These are phyloP conservation scores for Citrullus amarus DNA, from an alignment of 306 rosid species.

Conservation along the genomic window DNA sequence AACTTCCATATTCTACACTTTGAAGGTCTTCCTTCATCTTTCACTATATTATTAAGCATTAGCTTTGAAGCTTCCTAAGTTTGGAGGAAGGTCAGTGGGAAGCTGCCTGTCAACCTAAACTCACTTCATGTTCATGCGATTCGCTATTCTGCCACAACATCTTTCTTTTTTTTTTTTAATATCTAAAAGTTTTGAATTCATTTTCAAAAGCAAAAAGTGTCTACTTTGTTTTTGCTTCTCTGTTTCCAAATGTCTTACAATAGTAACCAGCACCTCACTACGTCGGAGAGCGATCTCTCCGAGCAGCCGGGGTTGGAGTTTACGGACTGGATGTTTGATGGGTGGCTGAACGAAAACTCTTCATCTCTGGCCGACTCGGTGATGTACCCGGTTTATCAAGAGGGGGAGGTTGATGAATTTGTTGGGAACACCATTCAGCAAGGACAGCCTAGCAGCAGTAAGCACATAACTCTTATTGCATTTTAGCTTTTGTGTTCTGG, in stretches of 20 bases:
- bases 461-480: slow-evolving; percentile 11
- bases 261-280: slow-evolving; percentile 9
- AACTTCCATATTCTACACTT: not conserved
- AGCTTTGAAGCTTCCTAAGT: slow-evolving; percentile 49
- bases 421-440: slow-evolving; percentile 28
- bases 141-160: not conserved
- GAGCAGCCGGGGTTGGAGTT: slow-evolving; percentile 26
- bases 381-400: slow-evolving; percentile 16
- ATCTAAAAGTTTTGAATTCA: not conserved
- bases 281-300: slow-evolving; percentile 20
- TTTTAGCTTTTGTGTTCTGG: not conserved
- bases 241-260: slow-evolving; percentile 36
- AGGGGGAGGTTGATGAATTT: slow-evolving; percentile 17
- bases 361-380: slow-evolving; percentile 16
- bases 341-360: slow-evolving; percentile 29
- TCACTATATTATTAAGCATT: slow-evolving; percentile 15
- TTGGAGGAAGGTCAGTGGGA: slow-evolving; percentile 53
- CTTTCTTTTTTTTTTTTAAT: not conserved
- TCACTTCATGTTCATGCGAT: slow-evolving; percentile 12
- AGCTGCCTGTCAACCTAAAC: slow-evolving; percentile 23
- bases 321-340: slow-evolving; percentile 36
- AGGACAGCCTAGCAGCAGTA: slow-evolving; percentile 34
- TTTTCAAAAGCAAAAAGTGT: not conserved
- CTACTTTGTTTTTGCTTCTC: not conserved
- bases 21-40: not conserved